These are phyloP conservation scores for Trichosporon coremiiforme DNA, from an alignment of 1,284 basidiomycete species.

Conservation along the genomic window DNA sequence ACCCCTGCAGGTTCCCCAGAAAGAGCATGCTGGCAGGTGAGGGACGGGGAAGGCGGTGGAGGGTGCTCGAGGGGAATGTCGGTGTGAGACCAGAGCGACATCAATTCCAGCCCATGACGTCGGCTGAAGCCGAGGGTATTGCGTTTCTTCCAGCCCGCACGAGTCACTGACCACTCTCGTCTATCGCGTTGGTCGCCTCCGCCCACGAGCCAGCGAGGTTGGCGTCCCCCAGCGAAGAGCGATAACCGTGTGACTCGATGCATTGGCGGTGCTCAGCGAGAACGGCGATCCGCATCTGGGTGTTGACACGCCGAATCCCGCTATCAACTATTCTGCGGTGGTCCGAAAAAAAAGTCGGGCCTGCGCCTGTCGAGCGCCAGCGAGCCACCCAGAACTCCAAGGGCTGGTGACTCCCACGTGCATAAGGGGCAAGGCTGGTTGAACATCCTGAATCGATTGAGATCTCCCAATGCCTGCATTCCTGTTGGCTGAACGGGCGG, in stretches of 20 bases:
- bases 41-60: not conserved
- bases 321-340: not conserved
- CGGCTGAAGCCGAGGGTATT: slow-evolving; percentile 15
- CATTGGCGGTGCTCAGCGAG: slow-evolving; percentile 15
- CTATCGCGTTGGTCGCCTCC: slow-evolving; percentile 1
- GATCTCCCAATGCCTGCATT: slow-evolving; percentile 4
- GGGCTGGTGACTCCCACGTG: slow-evolving; percentile 12
- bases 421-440: not conserved
- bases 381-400: not conserved
- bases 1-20: not conserved
- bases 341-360: slow-evolving; percentile 14
- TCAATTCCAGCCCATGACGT: slow-evolving; percentile 5
- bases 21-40: not conserved
- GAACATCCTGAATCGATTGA: not conserved
- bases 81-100: slow-evolving; percentile 11
- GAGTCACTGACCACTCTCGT: slow-evolving; percentile 1
- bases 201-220: slow-evolving; percentile 3
- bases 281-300: slow-evolving; percentile 9
- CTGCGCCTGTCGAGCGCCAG: not conserved
- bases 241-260: slow-evolving; percentile 10
- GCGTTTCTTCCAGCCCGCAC: not conserved
- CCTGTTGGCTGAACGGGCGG: not conserved
- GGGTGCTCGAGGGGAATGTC: not conserved
- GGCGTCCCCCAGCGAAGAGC: not conserved
- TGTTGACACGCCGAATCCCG: slow-evolving; percentile 13